Base-by-base conservation (phyloP, 331 rosid species). In the Acacia pycnantha region DNA sequence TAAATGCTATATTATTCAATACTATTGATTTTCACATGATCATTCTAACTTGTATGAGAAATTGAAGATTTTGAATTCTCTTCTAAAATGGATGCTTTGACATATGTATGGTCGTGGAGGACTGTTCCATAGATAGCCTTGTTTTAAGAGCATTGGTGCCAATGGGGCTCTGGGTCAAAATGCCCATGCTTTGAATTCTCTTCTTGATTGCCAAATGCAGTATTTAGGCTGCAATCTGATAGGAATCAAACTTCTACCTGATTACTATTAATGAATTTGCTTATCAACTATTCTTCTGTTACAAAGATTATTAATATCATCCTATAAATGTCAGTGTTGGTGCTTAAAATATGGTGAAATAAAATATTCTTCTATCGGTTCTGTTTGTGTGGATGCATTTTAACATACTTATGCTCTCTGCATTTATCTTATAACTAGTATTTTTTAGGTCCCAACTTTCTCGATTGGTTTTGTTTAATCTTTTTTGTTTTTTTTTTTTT, bases 51-150 rank as follows among this genome's bases (percentile, higher is more conserved):
- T 50, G 44, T 29, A 8, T 48, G 62, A 47, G 43, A 48, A 48
- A 73, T 41, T n/a, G 75, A 12, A 73, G 62, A 16, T 58, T 29
- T 73, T 73, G 77, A 73, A 73, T 53, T 5, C 31, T 51, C 66
- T 74, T 53, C 33, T 53, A 27, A 24, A 31, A 74, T 21, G 48
- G 50, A 53, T 33, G 67, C n/a, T 19, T 74, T 21, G 66, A 51
- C 53, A 26, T 9, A 77, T 44, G 31, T 64, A n/a, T 41, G 53
- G 1, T 43, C 15, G 48, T 10, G 47, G 66, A 53, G 66, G 56
- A 24, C 15, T 44, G 44, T 16, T 40, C 43, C 19, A 16, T 50
- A 66, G 14, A 13, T 40, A 22, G 79, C 56, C 35, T 54, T 21
- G 26, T 54, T 54, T 37, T 35, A 31, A 56, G 51, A 40, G 37